These are phyloP conservation scores for Ceriops zippeliana DNA, from an alignment of 345 rosid species.

Conservation along the genomic window DNA sequence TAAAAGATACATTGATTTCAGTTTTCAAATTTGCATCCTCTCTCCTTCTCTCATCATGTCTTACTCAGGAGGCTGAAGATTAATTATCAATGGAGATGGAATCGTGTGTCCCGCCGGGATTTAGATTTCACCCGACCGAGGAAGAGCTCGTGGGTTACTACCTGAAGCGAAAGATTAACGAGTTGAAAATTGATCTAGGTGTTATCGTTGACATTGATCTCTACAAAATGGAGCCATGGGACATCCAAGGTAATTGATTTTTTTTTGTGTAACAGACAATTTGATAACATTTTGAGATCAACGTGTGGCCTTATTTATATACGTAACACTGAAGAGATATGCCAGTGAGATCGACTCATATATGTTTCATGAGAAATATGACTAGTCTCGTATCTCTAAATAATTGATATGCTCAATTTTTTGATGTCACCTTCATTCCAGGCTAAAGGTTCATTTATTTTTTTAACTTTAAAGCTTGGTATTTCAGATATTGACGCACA, in stretches of 20 bases:
- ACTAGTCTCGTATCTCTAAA: not conserved
- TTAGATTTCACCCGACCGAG: slow-evolving; percentile 94
- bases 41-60: too few relatives aligned
- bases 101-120: slow-evolving; percentile 82
- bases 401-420: too few relatives aligned
- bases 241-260: slow-evolving; percentile 65
- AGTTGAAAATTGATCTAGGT: slow-evolving; percentile 69
- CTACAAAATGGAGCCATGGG: slow-evolving; percentile 98
- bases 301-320: too few relatives aligned
- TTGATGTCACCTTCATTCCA: too few relatives aligned
- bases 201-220: slow-evolving; percentile 87
- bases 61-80: slow-evolving; percentile 24
- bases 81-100: slow-evolving; percentile 54
- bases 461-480: too few relatives aligned
- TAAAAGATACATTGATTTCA: too few relatives aligned
- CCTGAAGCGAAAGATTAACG: slow-evolving; percentile 71
- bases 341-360: not conserved
- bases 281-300: too few relatives aligned
- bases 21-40: too few relatives aligned
- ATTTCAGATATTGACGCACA: not conserved
- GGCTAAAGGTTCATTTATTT: too few relatives aligned
- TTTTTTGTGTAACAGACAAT: too few relatives aligned
- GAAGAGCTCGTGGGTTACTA: slow-evolving; percentile 97
- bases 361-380: not conserved
- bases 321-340: too few relatives aligned